Base-by-base conservation (phyloP, 495 filamentous ascomycete species). In the Annulohypoxylon stygium region DNA sequence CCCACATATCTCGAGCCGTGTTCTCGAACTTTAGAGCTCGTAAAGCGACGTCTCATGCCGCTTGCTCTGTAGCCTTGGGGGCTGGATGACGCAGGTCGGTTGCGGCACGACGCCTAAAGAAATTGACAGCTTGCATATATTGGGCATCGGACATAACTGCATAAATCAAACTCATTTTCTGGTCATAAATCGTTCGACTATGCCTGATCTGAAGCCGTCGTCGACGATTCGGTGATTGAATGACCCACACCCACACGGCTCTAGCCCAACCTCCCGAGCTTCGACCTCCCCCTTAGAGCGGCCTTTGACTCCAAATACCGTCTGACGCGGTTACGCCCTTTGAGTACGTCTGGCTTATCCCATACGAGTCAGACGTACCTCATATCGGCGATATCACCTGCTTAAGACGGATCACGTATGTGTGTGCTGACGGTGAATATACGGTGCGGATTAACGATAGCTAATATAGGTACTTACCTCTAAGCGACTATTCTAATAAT, bases 71-170 rank as follows among this genome's bases (percentile, higher is more conserved):
- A 23, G 39, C 37, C 23, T 75, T 75, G 72, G 72, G 67, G 72
- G 72, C 72, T 71, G 41, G 72, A 68, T 71, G 72, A 71, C 67
- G 72, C 70, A 68, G 72, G 67, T 68, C 67, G 54, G 72, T 75
- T 75, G 64, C 67, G 61, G 60, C 67, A 61, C 72, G 55, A 60
- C 12, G 9, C 37, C 51, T 18, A 26, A 30, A 53, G 45, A 50
- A 55, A 39, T 67, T 47, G 63, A 48, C 64, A 61, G n/a, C 58
- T 71, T 55, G 51, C 55, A 55, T 65, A 60, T 61, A 36, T 50
- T 65, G 51, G 50, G 30, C 41, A 26, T 45, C 20, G 62, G 50
- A 39, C 60, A 60, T 63, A 58, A 61, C 34, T 61, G 45, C 55
- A 45, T 48, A 11, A 50, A 26, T 34, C 6, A n/a, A 57, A 58